phyloP scores from a whole-genome alignment of 129 eudicot species.

The Gnaphalium uliginosum region DNA sequence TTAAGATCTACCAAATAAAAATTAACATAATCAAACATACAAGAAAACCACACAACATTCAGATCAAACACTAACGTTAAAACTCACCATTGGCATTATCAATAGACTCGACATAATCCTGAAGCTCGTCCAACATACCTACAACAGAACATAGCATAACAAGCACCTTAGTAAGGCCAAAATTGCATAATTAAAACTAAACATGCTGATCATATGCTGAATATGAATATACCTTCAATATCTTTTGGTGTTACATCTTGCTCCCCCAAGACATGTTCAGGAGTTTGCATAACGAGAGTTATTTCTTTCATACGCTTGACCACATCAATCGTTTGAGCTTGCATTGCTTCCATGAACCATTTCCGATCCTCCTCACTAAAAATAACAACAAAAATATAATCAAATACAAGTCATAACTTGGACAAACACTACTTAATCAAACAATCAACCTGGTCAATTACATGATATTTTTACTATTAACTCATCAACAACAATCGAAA shows the following conservation, averaged over 20 bases:
- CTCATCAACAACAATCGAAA: neutral
- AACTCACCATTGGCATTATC: constrained; percentile 95
- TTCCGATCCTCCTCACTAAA: constrained; percentile 85
- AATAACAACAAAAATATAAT: neutral
- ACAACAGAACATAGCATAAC: constrained; percentile 19
- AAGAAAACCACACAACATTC: neutral
- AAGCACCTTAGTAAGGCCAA: constrained; percentile 2
- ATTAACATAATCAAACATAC: neutral
- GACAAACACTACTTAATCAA: neutral
- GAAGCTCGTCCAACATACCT: constrained; percentile 94
- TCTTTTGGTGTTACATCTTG: constrained; percentile 87
- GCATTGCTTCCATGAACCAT: constrained; percentile 99
- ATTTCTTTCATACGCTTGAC: constrained; percentile 91
- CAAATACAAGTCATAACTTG: neutral
- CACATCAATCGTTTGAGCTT: constrained; percentile 84
- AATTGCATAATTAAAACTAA: neutral
- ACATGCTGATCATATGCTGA: neutral
- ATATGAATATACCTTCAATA: constrained; percentile 60
- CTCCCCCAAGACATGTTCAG: constrained; percentile 70
- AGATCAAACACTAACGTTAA: neutral
- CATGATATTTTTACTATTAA: too few species aligned
- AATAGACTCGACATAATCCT: constrained; percentile 93
- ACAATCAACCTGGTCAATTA: neutral
- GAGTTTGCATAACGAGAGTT: constrained; percentile 90
- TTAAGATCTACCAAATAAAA: constrained; percentile 62